Conservation (phyloP, 139 green algal species). For the Micromonas commoda region DNA sequence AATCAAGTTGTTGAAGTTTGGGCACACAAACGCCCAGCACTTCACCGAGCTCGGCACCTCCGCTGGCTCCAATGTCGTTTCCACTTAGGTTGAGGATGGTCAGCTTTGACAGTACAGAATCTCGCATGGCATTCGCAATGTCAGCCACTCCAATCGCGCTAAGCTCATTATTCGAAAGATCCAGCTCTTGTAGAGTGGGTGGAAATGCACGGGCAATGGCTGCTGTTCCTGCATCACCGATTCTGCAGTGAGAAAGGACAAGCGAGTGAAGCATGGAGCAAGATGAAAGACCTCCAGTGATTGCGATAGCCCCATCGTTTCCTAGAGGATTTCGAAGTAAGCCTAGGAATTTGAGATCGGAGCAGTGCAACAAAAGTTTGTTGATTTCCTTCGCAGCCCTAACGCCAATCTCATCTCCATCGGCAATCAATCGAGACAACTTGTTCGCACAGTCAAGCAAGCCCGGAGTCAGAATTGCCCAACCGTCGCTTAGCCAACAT, state of each 20-base stretch:
- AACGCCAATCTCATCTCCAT: not conserved
- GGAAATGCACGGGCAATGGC: not conserved
- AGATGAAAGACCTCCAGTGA: not conserved
- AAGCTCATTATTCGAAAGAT: not conserved
- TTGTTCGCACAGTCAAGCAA: not conserved
- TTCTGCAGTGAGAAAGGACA: not conserved
- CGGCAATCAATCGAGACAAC: not conserved
- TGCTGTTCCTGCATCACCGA: not conserved
- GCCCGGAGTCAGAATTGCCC: not conserved
- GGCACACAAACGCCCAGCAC: not conserved
- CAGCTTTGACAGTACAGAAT: not conserved
- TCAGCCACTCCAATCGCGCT: not conserved
- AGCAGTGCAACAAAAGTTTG: not conserved
- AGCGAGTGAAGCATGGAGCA: not conserved
- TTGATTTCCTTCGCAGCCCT: not conserved
- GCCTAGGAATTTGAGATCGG: not conserved
- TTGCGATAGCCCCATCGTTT: not conserved
- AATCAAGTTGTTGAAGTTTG: not conserved
- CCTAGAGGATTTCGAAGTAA: not conserved
- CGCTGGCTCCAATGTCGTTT: not conserved
- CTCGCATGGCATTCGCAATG: not conserved
- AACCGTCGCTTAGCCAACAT: not conserved
- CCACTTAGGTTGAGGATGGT: not conserved
- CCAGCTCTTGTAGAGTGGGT: not conserved
- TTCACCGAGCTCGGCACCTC: not conserved